Evolutionary conservation across 768 basidiomycete genomes (phyloP).

Genomic region (Suillus subaureus): DNA sequence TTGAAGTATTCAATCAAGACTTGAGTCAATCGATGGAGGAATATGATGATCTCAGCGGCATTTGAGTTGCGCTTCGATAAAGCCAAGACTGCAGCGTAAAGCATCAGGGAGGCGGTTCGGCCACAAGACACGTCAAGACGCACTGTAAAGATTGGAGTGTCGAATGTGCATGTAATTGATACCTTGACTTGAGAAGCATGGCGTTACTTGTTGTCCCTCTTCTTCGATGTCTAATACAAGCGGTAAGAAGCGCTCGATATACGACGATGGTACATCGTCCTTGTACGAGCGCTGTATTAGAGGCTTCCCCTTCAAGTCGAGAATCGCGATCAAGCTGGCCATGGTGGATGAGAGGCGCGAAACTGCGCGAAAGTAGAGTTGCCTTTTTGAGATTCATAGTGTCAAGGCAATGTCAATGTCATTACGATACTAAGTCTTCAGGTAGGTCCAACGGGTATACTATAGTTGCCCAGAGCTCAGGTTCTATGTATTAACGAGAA

Average conservation of each 20-base stretch:
- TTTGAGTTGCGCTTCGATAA: conserved; percentile 95
- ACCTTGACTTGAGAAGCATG: conserved; percentile 93
- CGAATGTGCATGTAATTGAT: conserved; percentile 99
- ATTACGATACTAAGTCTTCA: background rate
- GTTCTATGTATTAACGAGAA: background rate
- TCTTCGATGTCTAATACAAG: conserved; percentile 95
- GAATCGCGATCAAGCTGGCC: conserved; percentile 84
- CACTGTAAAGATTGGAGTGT: conserved; percentile 96
- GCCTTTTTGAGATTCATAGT: conserved; percentile 2
- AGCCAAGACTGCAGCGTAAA: conserved; percentile 71
- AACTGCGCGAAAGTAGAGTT: background rate
- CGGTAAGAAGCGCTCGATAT: conserved; percentile 92
- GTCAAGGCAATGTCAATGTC: background rate
- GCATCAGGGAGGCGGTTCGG: background rate
- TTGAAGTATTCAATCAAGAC: conserved; percentile 99
- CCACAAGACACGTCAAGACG: conserved; percentile 32
- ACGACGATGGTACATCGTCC: conserved; percentile 89
- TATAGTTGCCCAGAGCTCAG: background rate
- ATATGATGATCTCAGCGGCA: conserved; percentile 94
- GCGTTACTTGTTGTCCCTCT: conserved; percentile 93
- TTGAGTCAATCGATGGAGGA: conserved; percentile 90
- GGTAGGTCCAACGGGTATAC: background rate
- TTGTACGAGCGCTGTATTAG: conserved; percentile 96
- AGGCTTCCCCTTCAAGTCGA: conserved; percentile 98
- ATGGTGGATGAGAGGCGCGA: conserved; percentile 28